Evolutionary conservation across 2,329 filamentous ascomycete genomes (phyloP).

Genomic region (Fusarium fracticaudum): DNA sequence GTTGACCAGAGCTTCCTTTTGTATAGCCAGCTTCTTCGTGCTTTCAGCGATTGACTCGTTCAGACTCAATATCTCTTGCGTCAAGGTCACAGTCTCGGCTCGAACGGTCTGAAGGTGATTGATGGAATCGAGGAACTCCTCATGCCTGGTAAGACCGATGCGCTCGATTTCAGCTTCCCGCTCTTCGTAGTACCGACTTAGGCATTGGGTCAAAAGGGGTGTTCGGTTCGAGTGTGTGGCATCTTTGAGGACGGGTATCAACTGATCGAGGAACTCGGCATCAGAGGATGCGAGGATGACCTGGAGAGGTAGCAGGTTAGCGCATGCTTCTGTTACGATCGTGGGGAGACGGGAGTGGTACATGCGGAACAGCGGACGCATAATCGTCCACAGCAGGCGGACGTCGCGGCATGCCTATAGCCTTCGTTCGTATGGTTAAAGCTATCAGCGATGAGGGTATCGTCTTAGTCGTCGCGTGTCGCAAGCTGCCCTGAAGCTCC

Average conservation of each 20-base stretch:
- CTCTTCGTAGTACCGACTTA: slow-evolving; percentile 78
- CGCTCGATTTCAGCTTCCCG: slow-evolving; percentile 92
- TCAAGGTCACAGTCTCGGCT: slow-evolving; percentile 88
- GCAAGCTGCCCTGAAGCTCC: slow-evolving; percentile 20
- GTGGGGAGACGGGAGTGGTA: slow-evolving; percentile 39
- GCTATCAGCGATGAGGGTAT: slow-evolving; percentile 18
- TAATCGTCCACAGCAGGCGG: slow-evolving; percentile 59
- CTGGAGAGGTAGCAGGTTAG: slow-evolving; percentile 55
- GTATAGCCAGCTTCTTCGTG: slow-evolving; percentile 91
- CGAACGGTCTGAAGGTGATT: slow-evolving; percentile 93
- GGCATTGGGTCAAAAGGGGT: slow-evolving; percentile 77
- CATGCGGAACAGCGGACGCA: slow-evolving; percentile 57
- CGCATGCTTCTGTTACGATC: not conserved
- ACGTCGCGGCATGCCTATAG: slow-evolving; percentile 55
- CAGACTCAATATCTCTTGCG: slow-evolving; percentile 88
- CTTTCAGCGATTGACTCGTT: slow-evolving; percentile 96
- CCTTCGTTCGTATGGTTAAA: slow-evolving; percentile 4
- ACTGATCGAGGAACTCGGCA: slow-evolving; percentile 91
- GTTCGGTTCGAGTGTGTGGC: slow-evolving; percentile 80
- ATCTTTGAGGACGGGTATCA: slow-evolving; percentile 94
- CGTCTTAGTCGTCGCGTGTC: slow-evolving; percentile 29
- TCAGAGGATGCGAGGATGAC: slow-evolving; percentile 94
- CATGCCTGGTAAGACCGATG: slow-evolving; percentile 94
- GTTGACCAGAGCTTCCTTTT: slow-evolving; percentile 94
- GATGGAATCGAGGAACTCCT: slow-evolving; percentile 94